A percentile compares a stretch with the other conserved stretches of the same genome.
Conservation (phyloP, 163 green algal genomes). For the Trebouxia gelatinosa region DNA sequence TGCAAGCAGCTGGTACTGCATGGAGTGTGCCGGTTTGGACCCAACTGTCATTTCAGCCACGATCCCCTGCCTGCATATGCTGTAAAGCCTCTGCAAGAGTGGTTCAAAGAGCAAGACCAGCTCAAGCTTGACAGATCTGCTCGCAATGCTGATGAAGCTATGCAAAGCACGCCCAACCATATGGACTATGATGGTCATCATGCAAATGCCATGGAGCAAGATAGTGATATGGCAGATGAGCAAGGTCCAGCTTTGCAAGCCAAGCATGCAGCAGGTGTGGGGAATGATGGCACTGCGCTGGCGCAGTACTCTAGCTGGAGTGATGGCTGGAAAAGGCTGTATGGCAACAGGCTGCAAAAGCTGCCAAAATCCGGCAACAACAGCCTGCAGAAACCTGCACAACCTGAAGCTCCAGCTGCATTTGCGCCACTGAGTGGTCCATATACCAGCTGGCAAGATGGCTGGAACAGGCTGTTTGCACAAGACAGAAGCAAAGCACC, state of each 20-base stretch:
- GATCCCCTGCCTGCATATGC: slow-evolving; percentile 6
- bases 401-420: not conserved
- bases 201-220: not conserved
- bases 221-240: not conserved
- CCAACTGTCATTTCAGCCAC: slow-evolving; percentile 2
- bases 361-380: not conserved
- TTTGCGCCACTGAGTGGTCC: not conserved
- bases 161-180: not conserved
- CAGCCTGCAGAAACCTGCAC: not conserved
- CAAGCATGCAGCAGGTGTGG: no score
- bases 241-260: not conserved
- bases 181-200: not conserved
- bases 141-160: not conserved
- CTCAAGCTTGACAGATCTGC: not conserved
- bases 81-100: slow-evolving; percentile 11
- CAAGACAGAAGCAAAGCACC: not conserved
- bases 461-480: slow-evolving; percentile 16
- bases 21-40: not conserved
- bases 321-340: slow-evolving; percentile 1
- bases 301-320: not conserved
- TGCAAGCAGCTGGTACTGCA: slow-evolving; percentile 29
- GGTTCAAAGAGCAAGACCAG: slow-evolving; percentile 21
- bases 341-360: not conserved
- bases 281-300: no score
- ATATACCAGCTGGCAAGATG: slow-evolving; percentile 10